Evolutionary conservation across 352 stramenopile species (phyloP), one percentile per base, ranked within the genome.

Genomic region (Phytophthora quininea): DNA sequence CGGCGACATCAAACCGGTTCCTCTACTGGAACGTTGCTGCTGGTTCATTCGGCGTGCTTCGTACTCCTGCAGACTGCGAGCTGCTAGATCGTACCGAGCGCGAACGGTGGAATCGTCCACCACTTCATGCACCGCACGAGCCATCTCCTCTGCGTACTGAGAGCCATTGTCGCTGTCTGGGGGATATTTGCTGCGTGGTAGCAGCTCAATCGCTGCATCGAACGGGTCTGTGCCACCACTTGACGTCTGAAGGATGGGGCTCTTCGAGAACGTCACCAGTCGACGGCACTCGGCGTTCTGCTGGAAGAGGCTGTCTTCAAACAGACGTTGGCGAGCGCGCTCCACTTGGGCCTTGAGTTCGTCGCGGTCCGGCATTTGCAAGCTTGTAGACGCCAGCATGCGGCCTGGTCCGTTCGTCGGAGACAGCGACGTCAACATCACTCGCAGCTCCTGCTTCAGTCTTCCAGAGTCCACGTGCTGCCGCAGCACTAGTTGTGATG

Each of bases 51-150:
- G 64, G 14, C 72, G 70, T 52, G 71, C 56, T 15, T 65, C 60
- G 74, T 75, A 85, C 51, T 80, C 62, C 27, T 76, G 73, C 27
- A 85, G 42, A 12, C 64, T 63, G 11, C 59, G 52, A 4, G 64
- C 51, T 43, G 68, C 67, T 15, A 74, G 54, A 6, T 74, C 60
- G 38, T 85, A 80, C 15, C 52, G 64, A 54, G 73, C 55, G 2
- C 64, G 40, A 9, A 88, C 37, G 3, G 49, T 56, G 30, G 52
- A 49, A 46, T 82, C 71, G 15, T 73, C 66, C 15, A 77, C 43
- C 43, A 73, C 52, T 3, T 50, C 19, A 45, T 55, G 57, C 9
- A 43, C 62, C 14, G 71, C 56, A 35, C 47, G 30, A 15, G 37
- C 43, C 61, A 83, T 32, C 1, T 61, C 46, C 54, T 80, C 50